phyloP scores from a whole-genome alignment of 148 eudicot genomes.

The Rhododendron kiyosumense region DNA sequence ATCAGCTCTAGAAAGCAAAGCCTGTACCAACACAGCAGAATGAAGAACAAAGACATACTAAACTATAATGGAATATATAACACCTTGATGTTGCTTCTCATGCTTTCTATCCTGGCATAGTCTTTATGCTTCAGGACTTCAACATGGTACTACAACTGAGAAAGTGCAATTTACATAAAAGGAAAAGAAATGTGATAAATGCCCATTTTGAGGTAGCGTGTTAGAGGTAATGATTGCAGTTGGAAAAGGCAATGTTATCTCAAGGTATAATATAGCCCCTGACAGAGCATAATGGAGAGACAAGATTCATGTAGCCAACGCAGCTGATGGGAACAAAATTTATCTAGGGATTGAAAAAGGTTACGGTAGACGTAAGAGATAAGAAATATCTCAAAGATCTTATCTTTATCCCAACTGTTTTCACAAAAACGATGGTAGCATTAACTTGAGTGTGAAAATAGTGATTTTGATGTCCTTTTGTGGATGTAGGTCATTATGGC shows the following conservation, averaged over 20 bases:
- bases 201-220: not conserved
- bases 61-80: not conserved
- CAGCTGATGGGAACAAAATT: not conserved
- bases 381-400: not conserved
- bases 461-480: not conserved
- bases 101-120: not conserved
- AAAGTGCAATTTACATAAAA: not conserved
- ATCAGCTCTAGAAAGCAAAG: conserved; percentile 74
- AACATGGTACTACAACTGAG: not conserved
- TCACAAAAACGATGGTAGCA: not conserved
- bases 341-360: not conserved
- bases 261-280: not conserved
- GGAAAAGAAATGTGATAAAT: not conserved
- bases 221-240: not conserved
- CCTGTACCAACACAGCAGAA: conserved; percentile 28
- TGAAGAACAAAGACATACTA: not conserved
- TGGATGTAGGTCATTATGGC: not conserved
- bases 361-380: not conserved
- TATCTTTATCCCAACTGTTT: not conserved
- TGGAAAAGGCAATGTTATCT: not conserved
- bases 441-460: not conserved
- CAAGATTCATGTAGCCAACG: not conserved
- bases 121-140: not conserved
- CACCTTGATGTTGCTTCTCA: not conserved
- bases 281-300: not conserved